Base-by-base conservation (phyloP, 768 basidiomycete species). In the Crassisporium funariophilum region DNA sequence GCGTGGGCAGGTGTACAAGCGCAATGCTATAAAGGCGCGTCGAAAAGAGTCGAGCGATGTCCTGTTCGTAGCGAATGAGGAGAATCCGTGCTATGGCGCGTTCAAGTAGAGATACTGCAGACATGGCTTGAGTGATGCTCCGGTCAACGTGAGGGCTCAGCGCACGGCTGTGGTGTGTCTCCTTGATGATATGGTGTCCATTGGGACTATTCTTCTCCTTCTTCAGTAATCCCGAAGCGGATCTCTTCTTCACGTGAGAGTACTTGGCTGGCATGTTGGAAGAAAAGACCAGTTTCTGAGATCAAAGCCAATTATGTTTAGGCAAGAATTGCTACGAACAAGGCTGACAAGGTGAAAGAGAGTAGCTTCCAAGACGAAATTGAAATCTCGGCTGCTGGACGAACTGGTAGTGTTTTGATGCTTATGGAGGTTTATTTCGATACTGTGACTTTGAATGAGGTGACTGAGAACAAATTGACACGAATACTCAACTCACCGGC, bases 31-130 rank as follows among this genome's bases (percentile, higher is more conserved):
- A 82, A 17, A 89, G 66, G 42, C 83, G 77, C 2, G 86, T 85
- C 4, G 84, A 86, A 67, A 83, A 88, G 10, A 88, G 77, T 17
- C 86, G 80, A 3, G 82, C 81, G 31, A 88, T 86, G 64, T 88
- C 86, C 44, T 85, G 83, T 45, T 88, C 82, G 59, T 82, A 88
- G 35, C 86, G 82, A 24, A 86, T 56, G 47, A 88, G 72, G 8
- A 88, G 74, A 45, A 88, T 75, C 21, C 80, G 77, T 10, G 86
- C 77, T 52, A 88, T 88, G 39, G 82, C 74, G 4, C 81, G 79
- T 59, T 87, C 86, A 47, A 88, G 74, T 49, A 82, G 75, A 1
- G 86, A 77, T 27, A 84, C 78, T n/a, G 82, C 76, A 1, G 77
- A 62, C 69, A 83, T 72, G 10, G 83, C 75, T 58, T 76, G 76